phyloP scores from a whole-genome alignment of 192 early-diverging fungal species.

The Umbelopsis ramanniana region DNA sequence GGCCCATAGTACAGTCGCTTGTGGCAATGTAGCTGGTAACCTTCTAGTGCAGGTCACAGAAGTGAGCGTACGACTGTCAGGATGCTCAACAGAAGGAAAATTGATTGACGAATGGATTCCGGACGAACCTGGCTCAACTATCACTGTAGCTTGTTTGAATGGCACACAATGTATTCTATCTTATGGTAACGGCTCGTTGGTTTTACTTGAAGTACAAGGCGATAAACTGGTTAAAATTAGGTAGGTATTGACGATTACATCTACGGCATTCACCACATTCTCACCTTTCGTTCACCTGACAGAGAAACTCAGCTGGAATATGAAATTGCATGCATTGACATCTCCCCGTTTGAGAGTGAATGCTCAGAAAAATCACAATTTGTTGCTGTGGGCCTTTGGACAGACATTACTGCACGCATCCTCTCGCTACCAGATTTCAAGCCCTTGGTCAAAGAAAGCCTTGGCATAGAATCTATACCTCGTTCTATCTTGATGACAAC shows the following conservation, averaged over 20 bases:
- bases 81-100: constrained; percentile 30
- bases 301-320: constrained; percentile 55
- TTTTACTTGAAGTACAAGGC: constrained; percentile 44
- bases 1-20: constrained; percentile 44
- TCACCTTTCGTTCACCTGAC: neutral
- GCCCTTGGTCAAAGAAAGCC: constrained; percentile 42
- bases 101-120: constrained; percentile 57
- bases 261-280: neutral
- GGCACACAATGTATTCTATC: constrained; percentile 61
- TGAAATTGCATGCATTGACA: constrained; percentile 79
- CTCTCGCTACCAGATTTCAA: constrained; percentile 60
- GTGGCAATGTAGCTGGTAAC: constrained; percentile 45
- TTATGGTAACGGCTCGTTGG: constrained; percentile 46
- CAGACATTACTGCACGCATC: constrained; percentile 56
- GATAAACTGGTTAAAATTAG: constrained; percentile 43
- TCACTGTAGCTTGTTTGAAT: constrained; percentile 63
- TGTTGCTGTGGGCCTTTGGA: constrained; percentile 80
- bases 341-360: constrained; percentile 43
- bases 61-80: constrained; percentile 51
- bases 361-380: constrained; percentile 31
- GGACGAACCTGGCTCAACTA: constrained; percentile 36
- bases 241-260: constrained; percentile 32
- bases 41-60: constrained; percentile 67
- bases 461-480: constrained; percentile 62
- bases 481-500: constrained; percentile 67